Evolutionary conservation across 768 basidiomycete genomes (phyloP).

Genomic region (Dioszegia hungarica): DNA sequence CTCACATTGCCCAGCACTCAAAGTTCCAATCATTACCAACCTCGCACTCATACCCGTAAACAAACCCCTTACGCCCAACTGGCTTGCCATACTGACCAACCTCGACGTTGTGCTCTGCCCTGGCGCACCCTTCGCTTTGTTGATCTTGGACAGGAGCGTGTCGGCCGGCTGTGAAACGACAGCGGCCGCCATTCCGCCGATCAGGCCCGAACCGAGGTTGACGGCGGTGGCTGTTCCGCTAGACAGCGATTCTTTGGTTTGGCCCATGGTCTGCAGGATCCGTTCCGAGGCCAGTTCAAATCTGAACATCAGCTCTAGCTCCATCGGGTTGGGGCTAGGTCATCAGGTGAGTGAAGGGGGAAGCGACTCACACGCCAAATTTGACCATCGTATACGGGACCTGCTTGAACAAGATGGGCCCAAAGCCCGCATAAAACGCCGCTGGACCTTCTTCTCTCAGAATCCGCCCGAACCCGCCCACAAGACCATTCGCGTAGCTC

Average conservation of each 20-base stretch:
- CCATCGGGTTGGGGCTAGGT: too few relatives aligned
- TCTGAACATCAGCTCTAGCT: background rate
- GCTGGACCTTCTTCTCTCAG: conserved; percentile 50
- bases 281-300: conserved; percentile 74
- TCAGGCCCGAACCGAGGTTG: conserved; percentile 85
- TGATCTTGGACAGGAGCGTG: conserved; percentile 81
- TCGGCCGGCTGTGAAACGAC: conserved; percentile 92
- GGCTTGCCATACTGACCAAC: conserved; percentile 49
- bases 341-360: too few relatives aligned
- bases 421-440: conserved; percentile 53
- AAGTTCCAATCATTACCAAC: conserved; percentile 52
- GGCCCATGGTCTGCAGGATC: conserved; percentile 73
- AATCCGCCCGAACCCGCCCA: conserved; percentile 50
- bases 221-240: conserved; percentile 55
- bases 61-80: conserved; percentile 50
- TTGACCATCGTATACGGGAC: conserved; percentile 99
- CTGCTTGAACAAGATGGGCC: conserved; percentile 57
- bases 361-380: conserved; percentile 74
- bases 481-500: conserved; percentile 50
- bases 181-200: conserved; percentile 93
- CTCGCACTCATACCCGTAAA: conserved; percentile 52
- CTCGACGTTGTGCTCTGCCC: conserved; percentile 50
- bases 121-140: conserved; percentile 62
- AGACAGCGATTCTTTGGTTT: conserved; percentile 68
- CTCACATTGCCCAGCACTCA: conserved; percentile 52